Conservation (phyloP, 495 filamentous ascomycete genomes). For the Neurospora discreta region DNA sequence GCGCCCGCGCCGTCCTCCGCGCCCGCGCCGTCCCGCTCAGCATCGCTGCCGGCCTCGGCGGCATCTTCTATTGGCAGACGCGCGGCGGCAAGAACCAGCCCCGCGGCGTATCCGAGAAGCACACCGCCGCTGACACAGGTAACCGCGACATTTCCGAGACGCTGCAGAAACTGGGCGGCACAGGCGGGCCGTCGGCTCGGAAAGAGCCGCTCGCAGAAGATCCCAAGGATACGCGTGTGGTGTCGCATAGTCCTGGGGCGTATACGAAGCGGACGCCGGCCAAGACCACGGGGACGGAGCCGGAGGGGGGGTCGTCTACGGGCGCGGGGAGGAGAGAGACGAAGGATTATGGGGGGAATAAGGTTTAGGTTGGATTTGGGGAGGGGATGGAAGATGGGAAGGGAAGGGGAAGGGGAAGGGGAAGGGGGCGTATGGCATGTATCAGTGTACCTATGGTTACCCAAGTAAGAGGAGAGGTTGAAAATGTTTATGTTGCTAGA, state of each 20-base stretch:
- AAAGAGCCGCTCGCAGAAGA: neutral
- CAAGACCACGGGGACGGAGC: slow-evolving; percentile 1
- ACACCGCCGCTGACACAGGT: neutral
- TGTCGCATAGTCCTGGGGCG: neutral
- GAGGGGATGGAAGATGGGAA: neutral
- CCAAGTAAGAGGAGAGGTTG: too few relatives aligned
- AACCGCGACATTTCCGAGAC: slow-evolving; percentile 6
- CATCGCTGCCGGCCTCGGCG: slow-evolving; percentile 5
- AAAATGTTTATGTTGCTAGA: neutral
- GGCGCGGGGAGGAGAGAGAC: neutral
- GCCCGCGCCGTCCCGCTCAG: slow-evolving; percentile 11
- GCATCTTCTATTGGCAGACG: slow-evolving; percentile 13
- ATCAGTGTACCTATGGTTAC: too few relatives aligned
- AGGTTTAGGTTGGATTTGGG: neutral
- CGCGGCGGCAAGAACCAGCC: slow-evolving; percentile 16
- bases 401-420: neutral
- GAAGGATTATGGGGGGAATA: neutral
- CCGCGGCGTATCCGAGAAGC: neutral
- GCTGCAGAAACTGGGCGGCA: slow-evolving; percentile 5
- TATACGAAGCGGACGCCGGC: slow-evolving; percentile 5
- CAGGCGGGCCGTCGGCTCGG: slow-evolving; percentile 10
- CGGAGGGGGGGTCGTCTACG: neutral
- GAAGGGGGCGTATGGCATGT: neutral
- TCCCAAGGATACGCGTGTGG: slow-evolving; percentile 5
- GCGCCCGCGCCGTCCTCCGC: slow-evolving; percentile 10